Conservation (phyloP, 768 basidiomycete species). For the Jaapia argillacea region DNA sequence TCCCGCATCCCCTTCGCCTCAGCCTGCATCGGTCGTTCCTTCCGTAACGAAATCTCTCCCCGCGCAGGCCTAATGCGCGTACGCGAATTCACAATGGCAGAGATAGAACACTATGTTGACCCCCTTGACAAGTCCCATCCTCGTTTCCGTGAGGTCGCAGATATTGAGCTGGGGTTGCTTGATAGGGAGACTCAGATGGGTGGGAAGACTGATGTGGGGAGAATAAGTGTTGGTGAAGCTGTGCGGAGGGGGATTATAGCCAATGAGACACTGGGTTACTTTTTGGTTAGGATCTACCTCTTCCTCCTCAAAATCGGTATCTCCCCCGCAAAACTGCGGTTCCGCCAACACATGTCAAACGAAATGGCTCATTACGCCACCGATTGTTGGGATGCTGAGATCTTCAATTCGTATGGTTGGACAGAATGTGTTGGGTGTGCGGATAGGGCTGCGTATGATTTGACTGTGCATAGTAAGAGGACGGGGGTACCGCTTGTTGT, state of each 20-base stretch:
- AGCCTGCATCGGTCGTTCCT: slow-evolving; percentile 91
- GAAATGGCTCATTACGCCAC: slow-evolving; percentile 99
- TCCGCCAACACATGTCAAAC: slow-evolving; percentile 97
- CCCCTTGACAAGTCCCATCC: slow-evolving; percentile 83
- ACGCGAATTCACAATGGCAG: slow-evolving; percentile 98
- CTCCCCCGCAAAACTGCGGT: slow-evolving; percentile 71
- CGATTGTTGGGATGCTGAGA: slow-evolving; percentile 99
- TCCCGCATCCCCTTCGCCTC: slow-evolving; percentile 94
- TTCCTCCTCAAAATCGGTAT: slow-evolving; percentile 91
- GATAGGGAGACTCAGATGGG: slow-evolving; percentile 75
- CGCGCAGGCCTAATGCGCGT: slow-evolving; percentile 94
- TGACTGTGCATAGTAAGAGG: slow-evolving; percentile 77
- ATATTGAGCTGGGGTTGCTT: slow-evolving; percentile 67
- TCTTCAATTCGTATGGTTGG: slow-evolving; percentile 87
- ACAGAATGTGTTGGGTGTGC: slow-evolving; percentile 99
- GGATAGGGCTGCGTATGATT: slow-evolving; percentile 94
- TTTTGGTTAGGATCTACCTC: slow-evolving; percentile 83
- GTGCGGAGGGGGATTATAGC: slow-evolving; percentile 82
- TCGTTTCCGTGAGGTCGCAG: slow-evolving; percentile 73
- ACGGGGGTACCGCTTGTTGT: slow-evolving; percentile 86
- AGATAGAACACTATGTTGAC: slow-evolving; percentile 98
- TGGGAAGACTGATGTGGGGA: slow-evolving; percentile 53
- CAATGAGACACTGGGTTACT: slow-evolving; percentile 97
- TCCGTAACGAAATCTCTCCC: slow-evolving; percentile 98
- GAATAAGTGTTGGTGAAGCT: slow-evolving; percentile 81